Percentiles rank a stretch among this genome's conserved stretches.
Conservation (phyloP, 1,284 basidiomycete genomes). For the Xanthoconium separans region DNA sequence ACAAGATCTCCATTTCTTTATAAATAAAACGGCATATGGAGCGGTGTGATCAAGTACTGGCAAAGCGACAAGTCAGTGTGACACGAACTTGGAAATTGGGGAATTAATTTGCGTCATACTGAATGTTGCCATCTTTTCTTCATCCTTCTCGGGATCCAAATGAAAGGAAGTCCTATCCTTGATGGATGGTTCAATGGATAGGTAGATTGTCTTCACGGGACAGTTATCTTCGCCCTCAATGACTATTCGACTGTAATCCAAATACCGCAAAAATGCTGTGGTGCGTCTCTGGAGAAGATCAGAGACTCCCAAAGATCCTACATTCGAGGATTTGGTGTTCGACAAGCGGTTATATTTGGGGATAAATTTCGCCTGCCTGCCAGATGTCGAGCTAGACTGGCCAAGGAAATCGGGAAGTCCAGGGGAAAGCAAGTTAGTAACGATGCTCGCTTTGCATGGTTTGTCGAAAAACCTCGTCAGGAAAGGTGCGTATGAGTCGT, state of each 20-base stretch:
- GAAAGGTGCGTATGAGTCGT: conserved; percentile 18
- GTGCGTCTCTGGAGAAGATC: conserved; percentile 2
- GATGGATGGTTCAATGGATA: background rate
- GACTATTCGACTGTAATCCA: background rate
- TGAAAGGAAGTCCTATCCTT: background rate
- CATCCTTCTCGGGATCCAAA: conserved; percentile 9
- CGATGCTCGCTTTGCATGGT: conserved; percentile 10
- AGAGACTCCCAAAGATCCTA: background rate
- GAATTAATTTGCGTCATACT: conserved; percentile 10
- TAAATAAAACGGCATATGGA: background rate
- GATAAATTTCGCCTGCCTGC: conserved; percentile 8
- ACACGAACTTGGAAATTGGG: background rate
- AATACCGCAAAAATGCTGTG: background rate
- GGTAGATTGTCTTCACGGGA: background rate
- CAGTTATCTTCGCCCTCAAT: conserved; percentile 1
- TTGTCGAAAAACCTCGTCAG: conserved; percentile 7
- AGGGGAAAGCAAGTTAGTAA: conserved; percentile 17
- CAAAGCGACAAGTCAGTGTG: background rate
- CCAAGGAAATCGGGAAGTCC: conserved; percentile 19
- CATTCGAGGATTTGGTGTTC: background rate
- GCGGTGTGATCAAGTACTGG: background rate
- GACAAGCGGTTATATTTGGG: background rate
- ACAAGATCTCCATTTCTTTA: background rate
- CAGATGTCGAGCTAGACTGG: conserved; percentile 20
- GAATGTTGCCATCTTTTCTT: conserved; percentile 16